Evolutionary conservation across 129 eudicot species (phyloP), one percentile per base, ranked within the genome.

Genomic region (Chrysanthemum makinoi): DNA sequence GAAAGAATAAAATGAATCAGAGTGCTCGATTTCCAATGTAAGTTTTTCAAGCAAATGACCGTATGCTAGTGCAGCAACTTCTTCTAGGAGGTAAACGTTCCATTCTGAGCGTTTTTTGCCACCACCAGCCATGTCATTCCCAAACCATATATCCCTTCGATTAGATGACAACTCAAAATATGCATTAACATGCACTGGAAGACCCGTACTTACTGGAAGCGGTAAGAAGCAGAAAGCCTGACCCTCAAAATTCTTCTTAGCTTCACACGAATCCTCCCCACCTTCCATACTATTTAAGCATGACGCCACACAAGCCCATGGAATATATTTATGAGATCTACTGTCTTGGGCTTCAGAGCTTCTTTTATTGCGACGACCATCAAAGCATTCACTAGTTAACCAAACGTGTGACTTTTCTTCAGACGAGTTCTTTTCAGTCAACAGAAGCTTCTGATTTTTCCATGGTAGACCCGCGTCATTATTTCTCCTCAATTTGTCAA

Each of bases 61-160:
- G 62, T 89, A 95, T n/a, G 99, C 99, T 52, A 96, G 99, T 68
- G 97, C 94, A 59, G 85, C 94, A 77, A 90, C 91, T 75, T 88
- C 93, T 82, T 95, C 94, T 77, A 95, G 91, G 28, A 95, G 96
- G 72, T 82, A 87, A 48, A 80, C 67, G 69, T 95, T 95, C 99
- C 99, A 95, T 56, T 95, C 99, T 6, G 99, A 87, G 22, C 99
- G 95, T 62, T 84, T 86, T 66, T 88, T 95, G 28, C 99, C 99
- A 55, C 95, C 99, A 62, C 99, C 99, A 6, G 97, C 91, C 99
- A 95, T 95, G 88, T 95, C 99, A 84, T 84, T 89, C 49, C 99
- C 99, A 79, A 95, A 90, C 99, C 99, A 95, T 77, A 95, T 95
- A 79, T 95, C 99, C 70, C 99, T 90, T 68, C 99, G 85, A 69